Evolutionary conservation across 2,329 filamentous ascomycete genomes (phyloP), one percentile per base, ranked within the genome.

Genomic region (Nannizzia gypsea): DNA sequence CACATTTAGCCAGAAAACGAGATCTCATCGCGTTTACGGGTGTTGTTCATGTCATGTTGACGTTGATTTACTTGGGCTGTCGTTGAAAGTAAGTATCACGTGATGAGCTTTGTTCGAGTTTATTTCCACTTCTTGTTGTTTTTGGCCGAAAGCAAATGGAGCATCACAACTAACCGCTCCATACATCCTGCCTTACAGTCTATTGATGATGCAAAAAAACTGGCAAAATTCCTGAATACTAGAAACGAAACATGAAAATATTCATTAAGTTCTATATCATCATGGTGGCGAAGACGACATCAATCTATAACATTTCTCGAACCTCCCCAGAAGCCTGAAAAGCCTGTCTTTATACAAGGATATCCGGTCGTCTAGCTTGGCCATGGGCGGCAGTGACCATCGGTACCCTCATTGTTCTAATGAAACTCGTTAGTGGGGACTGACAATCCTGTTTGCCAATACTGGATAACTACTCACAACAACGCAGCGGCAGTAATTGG

Each of bases 321-420:
- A 20, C 44, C 44, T 26, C 24, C 20, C 5, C 22, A 26, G 13
- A 50, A 50, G 22, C 6, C 11, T 9, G 1, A 13, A 15, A 15
- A 9, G 13, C 22, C 5, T 2, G 11, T 15, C 8, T 46, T 17
- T 46, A 46, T 46, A 50, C 22, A 50, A 9, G 44, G 4, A 15
- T 22, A 50, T 50, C 8, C 11, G 20, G 13, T 15, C 11, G 34
- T 54, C 50, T 54, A 54, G 26, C 13, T 34, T 54, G 50, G 50
- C 50, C 50, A 54, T 54, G 50, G 50, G 50, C 50, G 50, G 50
- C 50, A 54, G 28, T 13, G 26, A 17, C 50, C 50, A 26, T 54
- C 34, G 2, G 28, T 52, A 9, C 48, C 50, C 0, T 54, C 50
- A 5, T 54, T 34, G 50, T 54, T 3, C 50, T 54, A 54, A 17